Evolutionary conservation across 2,329 filamentous ascomycete genomes (phyloP).

Genomic region (Dactylellina cionopaga): DNA sequence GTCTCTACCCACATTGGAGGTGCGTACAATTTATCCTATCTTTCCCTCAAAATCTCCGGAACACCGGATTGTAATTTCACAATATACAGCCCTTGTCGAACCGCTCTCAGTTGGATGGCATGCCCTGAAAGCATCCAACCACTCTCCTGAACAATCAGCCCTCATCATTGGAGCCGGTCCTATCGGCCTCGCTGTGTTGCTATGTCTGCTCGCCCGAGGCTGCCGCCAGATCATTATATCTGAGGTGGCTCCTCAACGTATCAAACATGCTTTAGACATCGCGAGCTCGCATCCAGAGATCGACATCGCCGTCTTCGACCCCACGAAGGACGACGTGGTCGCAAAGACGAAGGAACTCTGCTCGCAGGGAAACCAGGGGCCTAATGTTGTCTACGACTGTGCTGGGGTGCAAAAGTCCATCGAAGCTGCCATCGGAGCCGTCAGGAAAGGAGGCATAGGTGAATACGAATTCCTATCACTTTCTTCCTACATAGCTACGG

Average conservation of each 20-base stretch:
- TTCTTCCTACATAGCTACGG: neutral
- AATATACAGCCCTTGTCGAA: constrained; percentile 68
- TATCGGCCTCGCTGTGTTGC: constrained; percentile 70
- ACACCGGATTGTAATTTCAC: constrained; percentile 52
- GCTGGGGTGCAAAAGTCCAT: constrained; percentile 46
- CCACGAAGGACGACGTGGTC: constrained; percentile 31
- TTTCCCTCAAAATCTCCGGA: constrained; percentile 54
- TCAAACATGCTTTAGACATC: constrained; percentile 40
- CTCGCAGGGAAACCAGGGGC: constrained; percentile 31
- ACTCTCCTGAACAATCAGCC: constrained; percentile 64
- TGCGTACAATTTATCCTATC: constrained; percentile 39
- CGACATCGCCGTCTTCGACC: constrained; percentile 38
- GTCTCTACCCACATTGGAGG: constrained; percentile 66
- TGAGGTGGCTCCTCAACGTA: constrained; percentile 64
- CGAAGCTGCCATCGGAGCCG: constrained; percentile 35
- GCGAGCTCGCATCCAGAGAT: constrained; percentile 26
- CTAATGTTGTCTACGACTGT: constrained; percentile 41
- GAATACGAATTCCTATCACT: neutral
- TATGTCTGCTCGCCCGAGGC: constrained; percentile 68
- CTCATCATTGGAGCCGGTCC: constrained; percentile 72
- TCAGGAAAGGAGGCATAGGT: constrained; percentile 43
- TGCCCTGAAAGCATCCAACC: constrained; percentile 63
- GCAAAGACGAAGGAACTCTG: constrained; percentile 41
- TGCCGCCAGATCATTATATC: constrained; percentile 69
- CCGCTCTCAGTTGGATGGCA: constrained; percentile 74